Evolutionary conservation across 768 basidiomycete genomes (phyloP).

Genomic region (Collybia sordida): DNA sequence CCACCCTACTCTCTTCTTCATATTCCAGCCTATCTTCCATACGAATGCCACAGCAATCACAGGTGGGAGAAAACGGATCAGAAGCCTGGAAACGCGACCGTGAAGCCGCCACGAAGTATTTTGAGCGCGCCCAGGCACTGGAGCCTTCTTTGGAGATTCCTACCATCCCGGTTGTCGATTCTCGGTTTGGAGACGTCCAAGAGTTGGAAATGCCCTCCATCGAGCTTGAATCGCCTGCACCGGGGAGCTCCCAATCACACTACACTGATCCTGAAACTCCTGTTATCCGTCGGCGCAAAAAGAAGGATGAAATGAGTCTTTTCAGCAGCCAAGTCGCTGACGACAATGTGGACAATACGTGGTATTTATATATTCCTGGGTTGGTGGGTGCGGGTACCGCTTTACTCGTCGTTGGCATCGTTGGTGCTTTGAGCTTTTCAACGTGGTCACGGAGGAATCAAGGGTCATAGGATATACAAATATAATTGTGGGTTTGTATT

Average conservation of each 20-base stretch:
- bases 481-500: constrained; percentile 1
- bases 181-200: constrained; percentile 25
- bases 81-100: constrained; percentile 78
- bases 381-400: constrained; percentile 85
- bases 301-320: constrained; percentile 54
- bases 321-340: constrained; percentile 42
- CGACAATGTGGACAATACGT: constrained; percentile 67
- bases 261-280: constrained; percentile 36
- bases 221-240: constrained; percentile 42
- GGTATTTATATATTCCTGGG: constrained; percentile 80
- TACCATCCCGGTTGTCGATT: constrained; percentile 47
- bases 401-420: constrained; percentile 72
- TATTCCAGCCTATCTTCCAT: constrained; percentile 79
- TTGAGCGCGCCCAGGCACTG: constrained; percentile 65
- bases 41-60: constrained; percentile 56
- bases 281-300: constrained; percentile 46
- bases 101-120: constrained; percentile 67
- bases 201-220: constrained; percentile 71
- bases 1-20: constrained; percentile 67
- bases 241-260: constrained; percentile 31
- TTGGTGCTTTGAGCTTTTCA: constrained; percentile 77
- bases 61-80: constrained; percentile 54
- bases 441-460: constrained; percentile 67
- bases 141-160: constrained; percentile 71
- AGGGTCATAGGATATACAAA: constrained; percentile 43